Percentiles rank a stretch among this genome's conserved stretches.
These are phyloP conservation scores for Colletotrichum lini DNA, from an alignment of 2,329 filamentous ascomycete genomes.

Conservation along the genomic window DNA sequence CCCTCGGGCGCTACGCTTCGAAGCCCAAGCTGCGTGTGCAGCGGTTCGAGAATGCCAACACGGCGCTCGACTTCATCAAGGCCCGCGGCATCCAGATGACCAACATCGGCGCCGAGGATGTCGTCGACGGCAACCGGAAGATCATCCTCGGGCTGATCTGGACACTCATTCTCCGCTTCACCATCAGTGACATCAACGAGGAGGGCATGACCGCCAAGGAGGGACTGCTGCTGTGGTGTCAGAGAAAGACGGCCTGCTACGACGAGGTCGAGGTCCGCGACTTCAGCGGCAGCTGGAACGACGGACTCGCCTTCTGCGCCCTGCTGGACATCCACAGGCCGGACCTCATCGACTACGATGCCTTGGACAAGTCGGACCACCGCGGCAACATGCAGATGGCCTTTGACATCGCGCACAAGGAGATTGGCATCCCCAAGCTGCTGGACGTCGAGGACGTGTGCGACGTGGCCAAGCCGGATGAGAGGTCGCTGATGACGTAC, in stretches of 20 bases:
- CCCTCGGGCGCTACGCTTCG: conserved; percentile 95
- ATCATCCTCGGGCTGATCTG: conserved; percentile 98
- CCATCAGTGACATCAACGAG: conserved; percentile 98
- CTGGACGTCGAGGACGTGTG: conserved; percentile 98
- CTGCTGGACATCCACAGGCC: conserved; percentile 96
- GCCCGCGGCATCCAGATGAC: conserved; percentile 94
- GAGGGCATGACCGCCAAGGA: conserved; percentile 99
- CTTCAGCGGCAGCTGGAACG: conserved; percentile 97
- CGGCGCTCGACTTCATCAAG: conserved; percentile 93
- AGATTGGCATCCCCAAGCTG: conserved; percentile 96
- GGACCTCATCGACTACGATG: conserved; percentile 96
- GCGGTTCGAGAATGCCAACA: conserved; percentile 98
- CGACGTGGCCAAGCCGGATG: conserved; percentile 95
- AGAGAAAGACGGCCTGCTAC: conserved; percentile 98
- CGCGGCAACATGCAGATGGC: conserved; percentile 97
- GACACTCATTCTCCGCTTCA: conserved; percentile 98
- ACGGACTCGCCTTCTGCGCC: conserved; percentile 96
- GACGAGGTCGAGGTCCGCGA: conserved; percentile 96
- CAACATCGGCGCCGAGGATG: conserved; percentile 98
- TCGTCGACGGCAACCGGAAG: conserved; percentile 97
- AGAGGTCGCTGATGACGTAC: conserved; percentile 98
- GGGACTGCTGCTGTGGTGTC: conserved; percentile 95
- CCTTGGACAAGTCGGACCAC: conserved; percentile 93
- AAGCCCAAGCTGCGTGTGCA: conserved; percentile 97
- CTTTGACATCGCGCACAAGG: conserved; percentile 94